Evolutionary conservation across 768 basidiomycete species (phyloP), one percentile per base, ranked within the genome.

Genomic region (Suillus spraguei): DNA sequence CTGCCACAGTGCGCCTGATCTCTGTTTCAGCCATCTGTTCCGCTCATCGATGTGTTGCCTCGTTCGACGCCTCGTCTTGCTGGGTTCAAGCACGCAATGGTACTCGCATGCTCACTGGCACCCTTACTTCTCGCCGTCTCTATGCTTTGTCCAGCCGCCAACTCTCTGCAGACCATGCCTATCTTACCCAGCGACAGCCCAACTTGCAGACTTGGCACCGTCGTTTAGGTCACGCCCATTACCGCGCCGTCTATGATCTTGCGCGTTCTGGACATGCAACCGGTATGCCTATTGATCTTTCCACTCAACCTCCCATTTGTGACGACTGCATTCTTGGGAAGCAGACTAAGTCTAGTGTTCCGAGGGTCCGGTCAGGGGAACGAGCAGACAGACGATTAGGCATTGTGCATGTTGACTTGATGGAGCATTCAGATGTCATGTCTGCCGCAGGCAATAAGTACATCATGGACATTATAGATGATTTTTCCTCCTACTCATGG

Each of bases 181-280:
- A 71, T 46, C 8, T 66, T 13, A 59, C 65, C 3, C 61, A 60
- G 3, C 54, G 49, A 17, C 13, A 54, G 0, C 54, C 67, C 7
- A 60, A 63, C 28, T 49, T 75, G 1, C 65, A 70, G n/a, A 71
- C 71, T 4, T 76, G 73, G 76, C 73, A 76, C 60, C 56, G 59
- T 46, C 64, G 62, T 44, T 68, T 77, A 5, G 71, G 74, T 1
- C 72, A 76, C 46, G 46, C 71, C 42, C 74, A 70, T 50, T 72
- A 71, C 60, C 67, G 68, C 9, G 71, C 76, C 0, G 55, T 60
- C 1, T 70, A 77, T 49, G 70, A 74, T 50, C 65, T 68, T n/a
- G 71, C 22, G 1, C 9, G 2, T 10, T 46, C 44, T 5, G 44
- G 44, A 9, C n/a, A 46, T 60, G 63, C 47, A 2, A 53, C 6